Conservation (phyloP, 2,329 filamentous ascomycete genomes). For the Ceratocystis eucalypticola region DNA sequence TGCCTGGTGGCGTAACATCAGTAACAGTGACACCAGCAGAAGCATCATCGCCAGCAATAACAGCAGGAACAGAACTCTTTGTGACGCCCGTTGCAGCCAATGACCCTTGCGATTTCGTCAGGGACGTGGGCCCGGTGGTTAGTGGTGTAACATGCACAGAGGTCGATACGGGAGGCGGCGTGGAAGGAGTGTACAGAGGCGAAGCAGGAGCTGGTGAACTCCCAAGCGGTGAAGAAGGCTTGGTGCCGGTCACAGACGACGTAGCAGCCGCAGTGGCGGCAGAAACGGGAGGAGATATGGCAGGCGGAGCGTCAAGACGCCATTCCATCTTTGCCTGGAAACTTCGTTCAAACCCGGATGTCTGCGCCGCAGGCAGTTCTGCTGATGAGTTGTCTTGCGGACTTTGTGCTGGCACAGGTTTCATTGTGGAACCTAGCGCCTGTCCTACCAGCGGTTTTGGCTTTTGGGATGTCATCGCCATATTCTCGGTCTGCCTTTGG, state of each 20-base stretch:
- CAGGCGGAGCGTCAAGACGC: constrained; percentile 28
- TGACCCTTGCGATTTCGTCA: neutral
- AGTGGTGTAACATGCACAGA: neutral
- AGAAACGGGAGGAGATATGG: neutral
- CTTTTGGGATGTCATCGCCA: neutral
- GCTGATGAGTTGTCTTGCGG: neutral
- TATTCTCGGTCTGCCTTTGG: neutral
- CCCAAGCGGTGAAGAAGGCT: neutral
- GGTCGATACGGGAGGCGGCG: constrained; percentile 1
- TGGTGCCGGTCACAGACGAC: neutral
- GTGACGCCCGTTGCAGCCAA: neutral
- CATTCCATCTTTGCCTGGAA: constrained; percentile 42
- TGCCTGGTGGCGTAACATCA: constrained; percentile 19
- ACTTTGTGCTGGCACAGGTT: neutral
- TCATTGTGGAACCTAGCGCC: neutral
- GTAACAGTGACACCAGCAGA: neutral
- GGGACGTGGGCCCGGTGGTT: constrained; percentile 10
- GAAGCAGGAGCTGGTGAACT: neutral
- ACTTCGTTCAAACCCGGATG: constrained; percentile 30
- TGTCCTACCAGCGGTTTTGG: neutral
- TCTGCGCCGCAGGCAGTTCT: neutral
- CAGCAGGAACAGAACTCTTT: neutral
- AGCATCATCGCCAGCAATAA: neutral
- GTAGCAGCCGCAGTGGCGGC: neutral
- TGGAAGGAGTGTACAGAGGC: constrained; percentile 4